Conservation (phyloP, 2,329 filamentous ascomycete genomes). For the Alternaria brassicae region DNA sequence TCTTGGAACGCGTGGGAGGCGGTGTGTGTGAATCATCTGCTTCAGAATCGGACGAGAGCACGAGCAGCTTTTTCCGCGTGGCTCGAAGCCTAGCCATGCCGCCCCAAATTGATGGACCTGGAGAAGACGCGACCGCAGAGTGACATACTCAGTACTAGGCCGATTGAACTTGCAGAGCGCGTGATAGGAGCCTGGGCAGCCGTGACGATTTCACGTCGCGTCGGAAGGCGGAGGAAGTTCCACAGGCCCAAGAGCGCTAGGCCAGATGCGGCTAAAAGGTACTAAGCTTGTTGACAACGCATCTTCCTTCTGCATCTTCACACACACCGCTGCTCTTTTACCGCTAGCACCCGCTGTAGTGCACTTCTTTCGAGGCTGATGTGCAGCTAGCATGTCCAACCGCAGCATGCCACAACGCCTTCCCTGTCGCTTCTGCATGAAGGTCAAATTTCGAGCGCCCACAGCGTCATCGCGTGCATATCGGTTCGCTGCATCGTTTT, state of each 20-base stretch:
- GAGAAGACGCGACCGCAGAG: conserved; percentile 21
- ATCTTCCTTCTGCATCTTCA: conserved; percentile 17
- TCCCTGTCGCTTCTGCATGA: conserved; percentile 38
- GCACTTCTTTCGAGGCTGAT: conserved; percentile 26
- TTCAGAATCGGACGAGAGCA: conserved; percentile 48
- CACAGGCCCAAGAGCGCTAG: conserved; percentile 8
- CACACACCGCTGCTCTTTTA: conserved; percentile 20
- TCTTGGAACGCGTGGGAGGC: conserved; percentile 42
- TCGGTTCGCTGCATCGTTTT: conserved; percentile 23
- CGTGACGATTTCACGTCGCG: conserved; percentile 2
- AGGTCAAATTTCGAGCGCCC: conserved; percentile 29
- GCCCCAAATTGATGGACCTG: conserved; percentile 34
- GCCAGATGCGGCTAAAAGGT: neutral
- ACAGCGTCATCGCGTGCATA: conserved; percentile 33
- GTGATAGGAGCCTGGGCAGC: conserved; percentile 6
- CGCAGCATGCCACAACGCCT: conserved; percentile 41
- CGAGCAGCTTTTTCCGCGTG: conserved; percentile 46
- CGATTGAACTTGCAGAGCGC: conserved; percentile 23
- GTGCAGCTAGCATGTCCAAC: conserved; percentile 42
- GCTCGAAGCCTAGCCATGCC: conserved; percentile 51
- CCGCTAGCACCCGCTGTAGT: conserved; percentile 19
- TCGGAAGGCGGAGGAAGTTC: conserved; percentile 5
- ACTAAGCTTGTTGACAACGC: conserved; percentile 13
- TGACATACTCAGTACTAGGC: conserved; percentile 39
- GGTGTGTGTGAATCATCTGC: conserved; percentile 34